Conservation (phyloP, 352 stramenopile genomes). For the Globisporangium acanthophoron region DNA sequence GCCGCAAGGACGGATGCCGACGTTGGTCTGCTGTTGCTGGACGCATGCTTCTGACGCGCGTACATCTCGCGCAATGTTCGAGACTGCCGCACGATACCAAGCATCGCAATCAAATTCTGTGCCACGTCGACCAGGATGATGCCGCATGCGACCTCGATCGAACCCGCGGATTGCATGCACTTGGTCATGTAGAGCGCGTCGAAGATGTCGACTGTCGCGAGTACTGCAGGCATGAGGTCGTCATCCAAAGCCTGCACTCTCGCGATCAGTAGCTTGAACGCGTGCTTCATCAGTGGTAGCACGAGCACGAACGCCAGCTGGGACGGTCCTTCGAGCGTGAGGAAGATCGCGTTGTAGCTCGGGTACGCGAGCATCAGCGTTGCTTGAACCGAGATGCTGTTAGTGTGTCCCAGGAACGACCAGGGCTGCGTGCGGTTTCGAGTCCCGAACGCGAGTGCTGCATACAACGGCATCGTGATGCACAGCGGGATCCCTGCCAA, state of each 20-base stretch:
- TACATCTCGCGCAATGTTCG: background rate
- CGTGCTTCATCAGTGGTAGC: slow-evolving; percentile 1
- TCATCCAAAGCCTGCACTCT: background rate
- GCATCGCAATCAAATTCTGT: background rate
- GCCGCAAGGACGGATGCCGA: background rate
- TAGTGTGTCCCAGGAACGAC: background rate
- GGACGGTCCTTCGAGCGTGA: background rate
- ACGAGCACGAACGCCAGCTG: slow-evolving; percentile 5
- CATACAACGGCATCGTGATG: background rate
- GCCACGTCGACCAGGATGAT: background rate
- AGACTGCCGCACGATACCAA: background rate
- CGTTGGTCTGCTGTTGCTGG: too few species aligned
- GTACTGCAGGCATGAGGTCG: background rate
- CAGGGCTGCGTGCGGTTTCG: background rate
- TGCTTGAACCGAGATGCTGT: background rate
- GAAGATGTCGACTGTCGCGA: slow-evolving; percentile 17
- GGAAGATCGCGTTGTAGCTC: background rate
- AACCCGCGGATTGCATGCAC: slow-evolving; percentile 4
- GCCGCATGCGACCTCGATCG: background rate
- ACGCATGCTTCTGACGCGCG: too few species aligned
- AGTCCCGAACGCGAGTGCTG: background rate
- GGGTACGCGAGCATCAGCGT: background rate
- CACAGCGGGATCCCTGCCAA: too few species aligned
- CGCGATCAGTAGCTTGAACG: background rate
- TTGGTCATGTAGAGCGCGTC: slow-evolving; percentile 30